Evolutionary conservation across 441 rosid genomes (phyloP).

Genomic region (Isatis lusitanica): DNA sequence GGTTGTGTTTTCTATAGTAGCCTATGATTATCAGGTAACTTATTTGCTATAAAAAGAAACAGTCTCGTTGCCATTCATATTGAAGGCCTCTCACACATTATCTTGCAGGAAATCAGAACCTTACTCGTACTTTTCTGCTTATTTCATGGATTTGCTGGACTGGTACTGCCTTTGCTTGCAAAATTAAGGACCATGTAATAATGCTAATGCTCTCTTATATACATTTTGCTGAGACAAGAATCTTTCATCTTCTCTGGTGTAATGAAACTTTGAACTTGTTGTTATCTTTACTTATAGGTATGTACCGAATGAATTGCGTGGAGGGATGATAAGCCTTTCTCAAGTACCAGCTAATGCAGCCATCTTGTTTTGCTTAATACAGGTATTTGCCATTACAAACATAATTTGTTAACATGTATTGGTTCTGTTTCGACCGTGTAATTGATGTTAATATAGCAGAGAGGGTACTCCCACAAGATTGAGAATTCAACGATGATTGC

Average conservation of each 20-base stretch:
- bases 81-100: background rate
- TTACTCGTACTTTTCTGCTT: constrained; percentile 73
- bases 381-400: constrained; percentile 40
- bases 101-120: constrained; percentile 80
- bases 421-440: background rate
- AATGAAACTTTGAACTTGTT: constrained; percentile 7
- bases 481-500: constrained; percentile 78
- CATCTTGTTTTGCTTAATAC: constrained; percentile 57
- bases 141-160: constrained; percentile 73
- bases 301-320: constrained; percentile 91
- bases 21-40: constrained; percentile 94
- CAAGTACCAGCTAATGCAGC: constrained; percentile 83
- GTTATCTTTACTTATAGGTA: constrained; percentile 49
- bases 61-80: background rate
- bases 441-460: constrained; percentile 45
- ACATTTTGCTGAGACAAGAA: background rate
- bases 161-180: constrained; percentile 81
- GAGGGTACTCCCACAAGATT: constrained; percentile 60
- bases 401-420: background rate
- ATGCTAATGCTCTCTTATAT: constrained; percentile 5
- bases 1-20: constrained; percentile 62
- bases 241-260: background rate
- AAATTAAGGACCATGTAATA: constrained; percentile 87
- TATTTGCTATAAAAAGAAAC: background rate
- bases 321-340: constrained; percentile 93